Percentiles rank a stretch among this genome's conserved stretches.
Conservation (phyloP, 2,329 filamentous ascomycete species). For the Hypoxylon sp. region DNA sequence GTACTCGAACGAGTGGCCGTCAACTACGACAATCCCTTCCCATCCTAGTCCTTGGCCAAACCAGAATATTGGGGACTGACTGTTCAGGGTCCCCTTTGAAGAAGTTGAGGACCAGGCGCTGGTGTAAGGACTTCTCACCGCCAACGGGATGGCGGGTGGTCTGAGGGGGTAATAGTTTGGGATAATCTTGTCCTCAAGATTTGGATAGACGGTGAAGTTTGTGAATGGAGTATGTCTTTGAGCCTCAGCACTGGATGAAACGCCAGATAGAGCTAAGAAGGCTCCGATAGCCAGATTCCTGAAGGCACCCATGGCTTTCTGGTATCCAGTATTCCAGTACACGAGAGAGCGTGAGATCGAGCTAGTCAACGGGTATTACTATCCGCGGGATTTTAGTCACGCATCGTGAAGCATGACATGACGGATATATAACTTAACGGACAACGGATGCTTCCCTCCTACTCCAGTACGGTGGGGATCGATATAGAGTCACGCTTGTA, state of each 20-base stretch:
- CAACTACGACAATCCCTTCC: conserved; percentile 61
- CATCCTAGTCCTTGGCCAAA: conserved; percentile 67
- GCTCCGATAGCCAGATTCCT: conserved; percentile 6
- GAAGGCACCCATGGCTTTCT: conserved; percentile 18
- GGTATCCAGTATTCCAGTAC: background rate
- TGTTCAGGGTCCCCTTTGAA: conserved; percentile 77
- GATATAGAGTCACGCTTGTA: background rate
- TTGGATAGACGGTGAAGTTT: conserved; percentile 28
- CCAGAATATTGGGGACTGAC: conserved; percentile 83
- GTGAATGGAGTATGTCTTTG: conserved; percentile 12
- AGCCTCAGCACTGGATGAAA: conserved; percentile 12
- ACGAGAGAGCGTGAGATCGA: background rate
- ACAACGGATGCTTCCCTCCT: conserved; percentile 1
- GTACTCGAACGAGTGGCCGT: conserved; percentile 57
- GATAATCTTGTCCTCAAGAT: background rate
- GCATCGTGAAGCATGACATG: conserved; percentile 24
- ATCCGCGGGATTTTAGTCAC: conserved; percentile 15
- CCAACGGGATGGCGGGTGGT: conserved; percentile 67
- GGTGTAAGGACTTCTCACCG: conserved; percentile 69
- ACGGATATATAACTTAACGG: conserved; percentile 39
- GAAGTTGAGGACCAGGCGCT: conserved; percentile 73
- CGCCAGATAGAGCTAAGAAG: conserved; percentile 12
- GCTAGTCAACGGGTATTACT: conserved; percentile 5
- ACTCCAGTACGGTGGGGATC: background rate
- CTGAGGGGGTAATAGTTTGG: conserved; percentile 62